Evolutionary conservation across 306 rosid species (phyloP), one percentile per base, ranked within the genome.

Genomic region (Parietaria judaica): DNA sequence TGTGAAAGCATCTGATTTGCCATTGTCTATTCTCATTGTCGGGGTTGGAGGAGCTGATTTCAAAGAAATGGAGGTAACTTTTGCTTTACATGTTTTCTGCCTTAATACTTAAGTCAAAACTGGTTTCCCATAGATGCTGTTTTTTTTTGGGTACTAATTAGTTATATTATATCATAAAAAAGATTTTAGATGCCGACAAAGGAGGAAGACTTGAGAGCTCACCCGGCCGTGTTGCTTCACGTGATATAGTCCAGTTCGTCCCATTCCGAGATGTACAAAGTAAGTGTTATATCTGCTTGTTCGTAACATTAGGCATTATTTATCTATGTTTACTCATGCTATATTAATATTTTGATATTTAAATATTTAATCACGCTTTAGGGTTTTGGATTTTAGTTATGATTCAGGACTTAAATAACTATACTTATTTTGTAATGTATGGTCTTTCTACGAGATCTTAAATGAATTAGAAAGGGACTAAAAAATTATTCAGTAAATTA

Each of bases 31-130:
- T 70, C 97, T 94, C 70, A 94, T 94, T 58, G 84, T 94, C 74
- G 99, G 99, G 14, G 97, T 94, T 31, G 99, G 99, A 76, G 99
- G 99, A 72, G 97, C 99, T 7, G 99, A 94, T 76, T 94, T 89
- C 72, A 94, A 94, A 83, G 99, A 94, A 78, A 94, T 94, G 99
- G 97, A 94, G 99, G 99, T 94, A 86, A 61, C 37, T 14, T 48
- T 8, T 6, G 8, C 55, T 41, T 56, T 47, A 17, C 14, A 0
- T 41, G 45, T 41, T 60, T 49, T 56, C 7, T 37, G 46, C 13
- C 54, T 38, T 4, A 51, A 56, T 57, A 12, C 63, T 36, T 41
- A 41, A 41, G 2, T 36, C 60, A 4, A 56, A 34, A 47, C 41
- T 12, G 36, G 35, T 13, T 49, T 10, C 13, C 5, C 53, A 5